Evolutionary conservation across 805 yeast species (phyloP), one percentile per base, ranked within the genome.

Genomic region (Nakazawaea pomicola): DNA sequence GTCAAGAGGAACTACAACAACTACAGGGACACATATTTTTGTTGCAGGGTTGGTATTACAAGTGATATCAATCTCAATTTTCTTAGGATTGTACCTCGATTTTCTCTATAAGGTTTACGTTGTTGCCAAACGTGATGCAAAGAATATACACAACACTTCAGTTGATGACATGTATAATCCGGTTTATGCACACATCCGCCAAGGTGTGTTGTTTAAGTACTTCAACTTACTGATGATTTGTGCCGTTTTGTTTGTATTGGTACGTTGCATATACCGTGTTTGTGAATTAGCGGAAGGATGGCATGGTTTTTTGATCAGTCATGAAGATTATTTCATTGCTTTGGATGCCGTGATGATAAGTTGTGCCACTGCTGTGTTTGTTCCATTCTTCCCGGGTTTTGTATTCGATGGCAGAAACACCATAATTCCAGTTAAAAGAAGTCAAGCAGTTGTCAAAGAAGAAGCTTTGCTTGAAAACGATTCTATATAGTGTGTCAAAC

Each of bases 31-130:
- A 2, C 68, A 78, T 54, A 57, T 83, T 35, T 83, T 88, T 81
- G 74, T 86, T 33, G 90, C 74, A 2, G 96, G 96, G 5, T 67
- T 89, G 38, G 82, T 80, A 0, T 68, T 83, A 53, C 96, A 89
- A 61, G 90, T 86, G 6, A 59, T 72, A 4, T 71, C 87, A 4
- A 83, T 88, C 82, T 50, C 71, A 2, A 41, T 78, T 2, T 89
- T 84, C 58, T 57, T 79, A 25, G 15, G 61, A 5, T 58, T 83
- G 8, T 72, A 75, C 64, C 52, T 58, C 29, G 62, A 65, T 39
- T 76, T 83, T 56, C 49, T 72, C 17, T 62, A 53, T 52, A 59
- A 62, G 28, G 59, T 73, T 20, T 67, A 58, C 30, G 53, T 45
- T 17, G 31, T 9, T 18, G 31, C 31, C 2, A 14, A 11, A 19